These are phyloP conservation scores for Citrullus amarus DNA, from an alignment of 306 rosid species.

Conservation along the genomic window DNA sequence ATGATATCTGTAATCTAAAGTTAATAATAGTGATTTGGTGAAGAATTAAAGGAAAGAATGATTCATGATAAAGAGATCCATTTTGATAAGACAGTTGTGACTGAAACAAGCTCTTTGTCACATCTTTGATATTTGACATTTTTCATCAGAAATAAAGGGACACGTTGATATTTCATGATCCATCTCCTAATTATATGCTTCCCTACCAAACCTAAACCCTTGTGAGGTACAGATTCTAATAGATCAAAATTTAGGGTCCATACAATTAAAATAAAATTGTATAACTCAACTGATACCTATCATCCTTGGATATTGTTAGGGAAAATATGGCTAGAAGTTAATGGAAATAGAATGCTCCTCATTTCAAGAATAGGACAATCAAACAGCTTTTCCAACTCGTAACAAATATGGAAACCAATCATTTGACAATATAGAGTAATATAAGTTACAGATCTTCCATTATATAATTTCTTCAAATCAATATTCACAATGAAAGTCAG, in stretches of 20 bases:
- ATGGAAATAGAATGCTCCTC: too few species aligned
- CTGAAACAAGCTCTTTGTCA: not conserved
- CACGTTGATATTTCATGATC: not conserved
- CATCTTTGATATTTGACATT: not conserved
- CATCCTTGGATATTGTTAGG: too few species aligned
- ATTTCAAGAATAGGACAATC: not conserved
- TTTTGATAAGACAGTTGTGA: not conserved
- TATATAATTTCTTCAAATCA: slow-evolving; percentile 31
- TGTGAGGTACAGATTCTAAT: too few species aligned
- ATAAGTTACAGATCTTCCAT: slow-evolving; percentile 25
- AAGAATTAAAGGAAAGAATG: not conserved
- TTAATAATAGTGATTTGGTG: not conserved
- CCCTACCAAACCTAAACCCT: not conserved
- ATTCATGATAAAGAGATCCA: not conserved
- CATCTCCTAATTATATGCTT: not conserved
- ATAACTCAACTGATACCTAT: too few species aligned
- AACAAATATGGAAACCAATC: slow-evolving; percentile 16
- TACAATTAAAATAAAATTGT: too few species aligned
- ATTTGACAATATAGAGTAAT: slow-evolving; percentile 12
- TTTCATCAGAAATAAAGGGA: not conserved
- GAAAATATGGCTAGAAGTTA: too few species aligned
- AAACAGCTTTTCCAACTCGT: not conserved
- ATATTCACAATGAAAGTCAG: slow-evolving; percentile 45
- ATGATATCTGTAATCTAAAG: not conserved
- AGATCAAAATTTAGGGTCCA: too few species aligned